Conservation (phyloP, 1,284 basidiomycete species). For the Termitomyces sp. region DNA sequence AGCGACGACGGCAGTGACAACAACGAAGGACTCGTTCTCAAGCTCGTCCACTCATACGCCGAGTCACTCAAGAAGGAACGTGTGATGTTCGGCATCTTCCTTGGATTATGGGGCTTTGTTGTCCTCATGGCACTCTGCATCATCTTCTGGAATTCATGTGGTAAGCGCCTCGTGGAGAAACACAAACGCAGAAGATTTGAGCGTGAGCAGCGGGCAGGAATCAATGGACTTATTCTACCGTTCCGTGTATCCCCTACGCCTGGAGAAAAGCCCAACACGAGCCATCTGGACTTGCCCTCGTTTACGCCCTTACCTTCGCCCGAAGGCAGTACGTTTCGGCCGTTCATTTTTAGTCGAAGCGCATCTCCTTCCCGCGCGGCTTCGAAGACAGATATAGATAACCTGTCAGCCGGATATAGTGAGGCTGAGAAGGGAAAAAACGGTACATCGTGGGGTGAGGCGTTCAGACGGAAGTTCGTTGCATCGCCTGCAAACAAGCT, state of each 20-base stretch:
- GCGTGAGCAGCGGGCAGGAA: conserved; percentile 45
- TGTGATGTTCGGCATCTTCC: conserved; percentile 77
- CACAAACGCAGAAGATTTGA: conserved; percentile 47
- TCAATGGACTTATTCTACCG: conserved; percentile 41
- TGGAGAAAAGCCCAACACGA: conserved; percentile 23
- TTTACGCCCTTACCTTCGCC: conserved; percentile 50
- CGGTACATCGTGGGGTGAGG: conserved; percentile 42
- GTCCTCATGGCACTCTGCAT: conserved; percentile 66
- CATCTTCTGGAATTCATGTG: conserved; percentile 65
- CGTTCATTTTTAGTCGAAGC: conserved; percentile 32
- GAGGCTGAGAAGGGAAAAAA: conserved; percentile 33
- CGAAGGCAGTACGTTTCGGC: conserved; percentile 34
- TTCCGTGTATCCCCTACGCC: conserved; percentile 24
- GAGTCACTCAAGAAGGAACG: conserved; percentile 73
- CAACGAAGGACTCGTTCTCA: conserved; percentile 64
- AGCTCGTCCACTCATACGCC: conserved; percentile 71
- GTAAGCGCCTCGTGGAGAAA: conserved; percentile 40
- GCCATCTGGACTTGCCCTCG: conserved; percentile 32
- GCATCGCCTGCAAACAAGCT: conserved; percentile 35
- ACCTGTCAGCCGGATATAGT: conserved; percentile 8
- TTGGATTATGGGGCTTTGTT: conserved; percentile 75
- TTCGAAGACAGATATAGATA: conserved; percentile 11
- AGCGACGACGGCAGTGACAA: conserved; percentile 39
- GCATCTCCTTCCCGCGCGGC: conserved; percentile 27
- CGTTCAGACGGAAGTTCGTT: conserved; percentile 36